Base-by-base conservation (phyloP, 129 eudicot species). In the Ambrosia trifida region DNA sequence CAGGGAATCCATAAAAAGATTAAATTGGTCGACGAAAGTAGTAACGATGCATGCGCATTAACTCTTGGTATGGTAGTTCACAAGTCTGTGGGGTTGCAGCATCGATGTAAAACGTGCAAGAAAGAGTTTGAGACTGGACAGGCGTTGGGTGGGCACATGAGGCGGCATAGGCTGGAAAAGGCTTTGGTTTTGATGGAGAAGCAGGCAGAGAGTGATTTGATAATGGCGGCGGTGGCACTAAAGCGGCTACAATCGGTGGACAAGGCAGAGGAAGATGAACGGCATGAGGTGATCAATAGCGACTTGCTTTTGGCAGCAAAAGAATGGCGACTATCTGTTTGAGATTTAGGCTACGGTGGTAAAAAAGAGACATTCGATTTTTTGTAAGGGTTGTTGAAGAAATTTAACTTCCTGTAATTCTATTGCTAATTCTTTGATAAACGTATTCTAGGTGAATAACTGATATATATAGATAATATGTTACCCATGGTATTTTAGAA, bases 91-190 rank as follows among this genome's bases (percentile, higher is more conserved):
- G 51, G 41, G 71, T 38, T 61, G 40, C 76, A 77, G 40, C 76
- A 77, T 41, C 53, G 33, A 61, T 77, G 71, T 44, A 69, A 60
- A 51, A 14, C 16, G 38, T 77, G 81, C 71, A 36, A 32, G 36
- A 69, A 60, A 33, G 60, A 38, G 81, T 77, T 77, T 61, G 56
- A 13, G 2, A 69, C 65, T 2, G 76, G 81, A 33, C 81, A 77
- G 65, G 76, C 81, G 56, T 77, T 77, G 76, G 81, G 76, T 0
- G 81, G 81, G 2, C 81, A 77, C 64, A 77, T 77, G 76, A 38
- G 76, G 36, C 58, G 28, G 16, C 81, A 69, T 24, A 46, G 68
- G 44, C 17, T 17, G 9, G 49, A 66, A 56, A 66, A 75, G 1
- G 33, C 19, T 6, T 2, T 10, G 51, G 19, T 41, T 71, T 30